Base-by-base conservation (phyloP, 2,329 filamentous ascomycete species). In the Pestalotiopsis sp. region DNA sequence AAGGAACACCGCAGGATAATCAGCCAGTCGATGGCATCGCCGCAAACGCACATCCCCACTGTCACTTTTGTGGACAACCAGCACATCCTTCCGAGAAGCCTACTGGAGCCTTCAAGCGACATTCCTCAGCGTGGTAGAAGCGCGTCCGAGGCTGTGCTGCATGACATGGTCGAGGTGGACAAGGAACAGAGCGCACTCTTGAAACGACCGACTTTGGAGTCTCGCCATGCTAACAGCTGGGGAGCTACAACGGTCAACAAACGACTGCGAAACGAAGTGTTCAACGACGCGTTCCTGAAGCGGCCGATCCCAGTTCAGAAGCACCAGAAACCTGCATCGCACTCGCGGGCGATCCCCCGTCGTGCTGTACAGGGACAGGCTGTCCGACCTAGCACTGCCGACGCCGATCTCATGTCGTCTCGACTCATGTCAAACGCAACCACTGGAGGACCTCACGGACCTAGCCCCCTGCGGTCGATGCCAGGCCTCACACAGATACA, bases 41-140 rank as follows among this genome's bases (percentile, higher is more conserved):
- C 81, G 38, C 83, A 83, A 31, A 87, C 89, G 41, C 88, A 92
- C 25, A 89, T 97, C 38, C 95, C 95, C 2, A 95, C 96, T 55
- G 95, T 98, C 61, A 94, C 96, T 0, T 94, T 98, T 70, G 93
- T 95, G 76, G 95, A 98, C 78, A 98, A 98, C 77, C 90, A 92
- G 72, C 95, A 98, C 77, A 97, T 98, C 69, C 90, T 98, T 57
- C 95, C 95, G 1, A 90, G 93, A 60, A 93, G 93, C 74, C 86
- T 98, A 36, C 91, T 98, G 64, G 89, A 90, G 66, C 85, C 91
- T 20, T 77, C 80, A 7, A 75, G 77, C 4, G 77, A 67, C 62
- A 68, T 70, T n/a, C 74, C 67, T 38, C 82, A 67, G 73, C 84
- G 72, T 69, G 76, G 75, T 4, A 77, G 79, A 60, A 81, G 79